A percentile compares a stretch with the other conserved stretches of the same genome.
These are phyloP conservation scores for Aphanoascus verrucosus DNA, from an alignment of 2,329 filamentous ascomycete genomes.

Conservation along the genomic window DNA sequence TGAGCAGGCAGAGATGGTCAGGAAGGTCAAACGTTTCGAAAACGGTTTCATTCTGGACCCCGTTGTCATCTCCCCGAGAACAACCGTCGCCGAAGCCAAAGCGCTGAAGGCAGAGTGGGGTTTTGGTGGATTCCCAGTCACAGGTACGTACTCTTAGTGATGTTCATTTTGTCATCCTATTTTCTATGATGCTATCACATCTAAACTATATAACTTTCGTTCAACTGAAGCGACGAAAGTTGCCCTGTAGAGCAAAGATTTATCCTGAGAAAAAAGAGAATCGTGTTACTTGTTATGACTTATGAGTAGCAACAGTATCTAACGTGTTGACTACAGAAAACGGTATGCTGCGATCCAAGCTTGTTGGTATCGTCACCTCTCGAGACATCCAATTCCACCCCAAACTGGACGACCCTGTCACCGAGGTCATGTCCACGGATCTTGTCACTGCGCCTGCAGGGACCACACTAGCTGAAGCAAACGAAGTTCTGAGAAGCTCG, in stretches of 20 bases:
- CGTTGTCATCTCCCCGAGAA: constrained; percentile 75
- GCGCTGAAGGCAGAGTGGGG: constrained; percentile 95
- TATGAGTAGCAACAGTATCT: neutral
- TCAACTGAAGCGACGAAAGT: constrained; percentile 89
- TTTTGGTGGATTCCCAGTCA: constrained; percentile 96
- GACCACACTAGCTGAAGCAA: constrained; percentile 77
- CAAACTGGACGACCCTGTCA: constrained; percentile 59
- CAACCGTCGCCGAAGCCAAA: constrained; percentile 83
- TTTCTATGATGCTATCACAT: constrained; percentile 58
- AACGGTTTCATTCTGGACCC: constrained; percentile 98
- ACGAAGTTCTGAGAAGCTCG: constrained; percentile 82
- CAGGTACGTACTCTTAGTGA: constrained; percentile 45
- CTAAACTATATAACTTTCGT: constrained; percentile 93
- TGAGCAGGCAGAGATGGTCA: constrained; percentile 95
- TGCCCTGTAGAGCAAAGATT: constrained; percentile 68
- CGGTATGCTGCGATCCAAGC: constrained; percentile 87
- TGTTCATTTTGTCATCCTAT: constrained; percentile 15
- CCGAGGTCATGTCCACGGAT: constrained; percentile 89
- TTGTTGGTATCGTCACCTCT: constrained; percentile 94
- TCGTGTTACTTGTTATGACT: constrained; percentile 13
- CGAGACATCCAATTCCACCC: constrained; percentile 96
- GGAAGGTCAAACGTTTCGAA: constrained; percentile 98
- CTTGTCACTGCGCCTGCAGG: constrained; percentile 78
- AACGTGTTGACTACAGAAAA: constrained; percentile 50
- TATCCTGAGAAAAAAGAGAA: constrained; percentile 37